phyloP scores from a whole-genome alignment of 2,329 filamentous ascomycete species.

The Aspergillus pseudoviridinutans region DNA sequence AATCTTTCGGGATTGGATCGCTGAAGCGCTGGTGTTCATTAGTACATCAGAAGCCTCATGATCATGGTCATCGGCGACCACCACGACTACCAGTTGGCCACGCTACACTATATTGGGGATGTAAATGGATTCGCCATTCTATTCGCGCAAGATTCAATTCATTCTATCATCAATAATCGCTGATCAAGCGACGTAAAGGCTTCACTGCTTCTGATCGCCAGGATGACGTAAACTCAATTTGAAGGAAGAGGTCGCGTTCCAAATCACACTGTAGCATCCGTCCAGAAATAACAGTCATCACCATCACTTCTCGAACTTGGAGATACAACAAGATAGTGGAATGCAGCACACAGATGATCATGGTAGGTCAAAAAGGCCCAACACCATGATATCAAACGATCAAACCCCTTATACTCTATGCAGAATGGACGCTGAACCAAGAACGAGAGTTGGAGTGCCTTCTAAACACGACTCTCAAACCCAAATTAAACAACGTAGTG shows the following conservation, averaged over 20 bases:
- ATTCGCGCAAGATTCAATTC: background rate
- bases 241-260: no score
- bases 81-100: background rate
- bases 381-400: background rate
- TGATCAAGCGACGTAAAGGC: background rate
- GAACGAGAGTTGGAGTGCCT: background rate
- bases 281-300: background rate
- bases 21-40: background rate
- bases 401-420: constrained; percentile 2
- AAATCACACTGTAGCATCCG: background rate
- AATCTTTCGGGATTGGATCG: background rate
- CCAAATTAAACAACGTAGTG: background rate
- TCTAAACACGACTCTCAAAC: background rate
- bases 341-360: background rate
- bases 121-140: background rate
- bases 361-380: background rate
- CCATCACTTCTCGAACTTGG: no score
- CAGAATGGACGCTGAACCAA: background rate
- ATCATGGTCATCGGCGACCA: background rate
- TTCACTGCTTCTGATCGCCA: background rate
- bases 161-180: background rate
- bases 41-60: background rate
- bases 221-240: no score
- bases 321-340: no score
- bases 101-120: background rate